Evolutionary conservation across 257 asterid species (phyloP), one percentile per base, ranked within the genome.

Genomic region (Rehmannia glutinosa): DNA sequence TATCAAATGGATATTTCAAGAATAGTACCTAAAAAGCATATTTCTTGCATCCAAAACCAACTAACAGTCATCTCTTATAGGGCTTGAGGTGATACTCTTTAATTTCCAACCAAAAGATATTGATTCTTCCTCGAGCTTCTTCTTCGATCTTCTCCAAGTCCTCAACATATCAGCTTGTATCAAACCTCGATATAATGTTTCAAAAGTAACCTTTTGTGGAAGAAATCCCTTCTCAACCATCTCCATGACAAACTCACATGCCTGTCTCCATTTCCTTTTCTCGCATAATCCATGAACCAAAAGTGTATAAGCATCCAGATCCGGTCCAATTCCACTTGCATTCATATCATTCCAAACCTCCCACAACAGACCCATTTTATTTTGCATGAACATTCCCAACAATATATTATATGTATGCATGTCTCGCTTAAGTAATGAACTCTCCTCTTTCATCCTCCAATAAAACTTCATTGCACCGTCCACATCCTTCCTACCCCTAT

Each of bases 61-160:
- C 25, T 1, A 32, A 32, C 10, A 38, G 16, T 80, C 83, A 91
- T 78, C 95, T 82, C 75, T 70, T 86, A 73, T 88, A 91, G 32
- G 97, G 93, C 72, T 83, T 78, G 51, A 91, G 80, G 24, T 83
- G 97, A 78, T 78, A 88, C 64, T 69, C 79, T 69, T 88, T 84
- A 65, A 91, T 66, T 91, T 95, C 25, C 80, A 77, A 75, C 85
- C 83, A 76, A 91, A 91, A 36, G 86, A 72, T 36, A 84, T 78
- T 3, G 95, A 84, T 79, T 91, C 97, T 72, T 86, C 96, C 66
- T 91, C 96, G 27, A 92, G 83, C 78, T 91, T 90, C 74, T 84
- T 87, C 87, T 90, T 86, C 81, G 90, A 76, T 70, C 91, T 86
- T 71, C 96, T 83, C 97, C 98, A 92, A 42, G 96, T 89, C 78